Evolutionary conservation across 495 filamentous ascomycete species (phyloP).

Genomic region (Trypethelium eluteriae): DNA sequence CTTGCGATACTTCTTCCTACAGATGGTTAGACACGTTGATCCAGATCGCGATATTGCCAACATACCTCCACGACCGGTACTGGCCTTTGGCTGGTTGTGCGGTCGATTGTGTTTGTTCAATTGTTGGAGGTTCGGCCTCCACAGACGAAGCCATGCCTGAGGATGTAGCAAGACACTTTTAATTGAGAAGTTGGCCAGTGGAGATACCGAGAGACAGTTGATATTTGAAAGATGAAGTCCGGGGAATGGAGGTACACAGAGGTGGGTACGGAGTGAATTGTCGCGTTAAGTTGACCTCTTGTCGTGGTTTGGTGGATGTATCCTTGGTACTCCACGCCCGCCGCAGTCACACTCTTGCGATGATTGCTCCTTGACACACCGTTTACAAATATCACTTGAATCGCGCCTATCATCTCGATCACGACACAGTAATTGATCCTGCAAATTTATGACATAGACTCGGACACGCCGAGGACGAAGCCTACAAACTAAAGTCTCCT

Average conservation of each 20-base stretch:
- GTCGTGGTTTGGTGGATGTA: slow-evolving; percentile 7
- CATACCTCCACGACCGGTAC: slow-evolving; percentile 2
- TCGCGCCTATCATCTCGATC: too few relatives aligned
- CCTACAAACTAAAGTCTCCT: too few relatives aligned
- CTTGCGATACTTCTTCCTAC: slow-evolving; percentile 83
- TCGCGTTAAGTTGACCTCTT: neutral
- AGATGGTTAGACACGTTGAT: neutral
- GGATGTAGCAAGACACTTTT: neutral
- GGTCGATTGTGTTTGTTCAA: slow-evolving; percentile 1
- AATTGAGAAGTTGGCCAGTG: too few relatives aligned
- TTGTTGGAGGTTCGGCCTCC: neutral
- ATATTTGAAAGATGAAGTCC: neutral
- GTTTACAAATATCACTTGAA: neutral
- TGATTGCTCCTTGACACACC: neutral
- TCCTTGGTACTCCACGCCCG: neutral
- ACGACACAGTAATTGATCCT: too few relatives aligned
- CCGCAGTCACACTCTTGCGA: neutral
- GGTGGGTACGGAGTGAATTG: neutral
- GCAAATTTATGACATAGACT: too few relatives aligned
- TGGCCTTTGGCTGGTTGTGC: neutral
- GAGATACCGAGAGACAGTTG: neutral
- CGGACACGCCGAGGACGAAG: too few relatives aligned
- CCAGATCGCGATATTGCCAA: neutral
- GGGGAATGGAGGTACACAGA: neutral
- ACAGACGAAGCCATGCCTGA: neutral